phyloP scores from a whole-genome alignment of 1,139 yeast genomes.

The Meyerozyma guilliermondii region DNA sequence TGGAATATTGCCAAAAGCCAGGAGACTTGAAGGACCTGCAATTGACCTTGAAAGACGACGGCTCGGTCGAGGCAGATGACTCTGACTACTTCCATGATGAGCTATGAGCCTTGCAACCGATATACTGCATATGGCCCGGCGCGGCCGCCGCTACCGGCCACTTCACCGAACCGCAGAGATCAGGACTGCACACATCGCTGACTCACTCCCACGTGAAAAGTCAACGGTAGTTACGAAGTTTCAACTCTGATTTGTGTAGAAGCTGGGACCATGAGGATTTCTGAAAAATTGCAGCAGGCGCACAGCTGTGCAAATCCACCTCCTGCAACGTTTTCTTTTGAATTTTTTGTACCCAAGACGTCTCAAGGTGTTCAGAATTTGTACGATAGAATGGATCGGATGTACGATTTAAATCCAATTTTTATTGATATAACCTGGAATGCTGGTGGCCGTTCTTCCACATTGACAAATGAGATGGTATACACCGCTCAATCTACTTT shows the following conservation, averaged over 20 bases:
- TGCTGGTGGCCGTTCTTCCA: conserved; percentile 88
- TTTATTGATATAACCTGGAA: conserved; percentile 97
- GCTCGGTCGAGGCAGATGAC: background rate
- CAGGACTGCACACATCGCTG: background rate
- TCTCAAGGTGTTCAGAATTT: conserved; percentile 94
- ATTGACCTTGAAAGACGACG: background rate
- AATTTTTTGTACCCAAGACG: conserved; percentile 97
- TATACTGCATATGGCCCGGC: background rate
- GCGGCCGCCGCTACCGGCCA: background rate
- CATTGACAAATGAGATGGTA: conserved; percentile 84
- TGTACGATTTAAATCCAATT: conserved; percentile 88
- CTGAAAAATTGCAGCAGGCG: conserved; percentile 48
- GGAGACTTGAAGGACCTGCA: background rate
- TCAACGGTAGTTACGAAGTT: background rate
- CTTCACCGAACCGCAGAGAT: background rate
- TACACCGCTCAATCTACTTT: conserved; percentile 87
- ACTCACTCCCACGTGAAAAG: background rate
- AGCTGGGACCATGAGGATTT: conserved; percentile 40
- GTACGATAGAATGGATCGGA: conserved; percentile 95
- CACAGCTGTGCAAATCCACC: conserved; percentile 40
- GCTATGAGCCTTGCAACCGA: background rate
- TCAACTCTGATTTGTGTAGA: background rate
- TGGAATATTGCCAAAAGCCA: background rate
- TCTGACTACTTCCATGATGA: background rate
- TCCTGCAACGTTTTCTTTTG: conserved; percentile 83